Conservation (phyloP, 257 asterid species). For the Agastache rugosa region DNA sequence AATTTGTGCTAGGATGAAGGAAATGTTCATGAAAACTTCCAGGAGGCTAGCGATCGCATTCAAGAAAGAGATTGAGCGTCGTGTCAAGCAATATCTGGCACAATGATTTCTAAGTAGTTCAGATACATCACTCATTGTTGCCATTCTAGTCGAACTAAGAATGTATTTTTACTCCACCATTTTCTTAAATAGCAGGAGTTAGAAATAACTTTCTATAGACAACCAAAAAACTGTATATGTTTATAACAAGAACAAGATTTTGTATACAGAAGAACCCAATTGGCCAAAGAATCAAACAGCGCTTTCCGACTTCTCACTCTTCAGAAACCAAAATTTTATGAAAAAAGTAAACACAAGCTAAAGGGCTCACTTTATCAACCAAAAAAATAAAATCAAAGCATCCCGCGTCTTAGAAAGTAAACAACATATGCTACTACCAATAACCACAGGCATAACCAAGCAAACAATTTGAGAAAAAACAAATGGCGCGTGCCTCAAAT, state of each 20-base stretch:
- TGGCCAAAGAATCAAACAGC: background rate
- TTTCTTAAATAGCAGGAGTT: background rate
- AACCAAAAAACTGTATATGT: background rate
- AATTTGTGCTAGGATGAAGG: constrained; percentile 41
- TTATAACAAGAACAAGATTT: background rate
- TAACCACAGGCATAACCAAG: background rate
- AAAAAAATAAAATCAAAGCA: background rate
- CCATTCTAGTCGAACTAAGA: constrained; percentile 31
- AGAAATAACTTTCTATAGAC: background rate
- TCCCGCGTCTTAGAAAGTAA: constrained; percentile 10
- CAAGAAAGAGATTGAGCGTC: constrained; percentile 46
- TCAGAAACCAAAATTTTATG: background rate
- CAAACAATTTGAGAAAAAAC: background rate
- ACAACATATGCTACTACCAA: background rate
- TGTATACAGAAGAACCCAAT: background rate
- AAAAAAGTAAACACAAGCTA: background rate
- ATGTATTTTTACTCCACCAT: constrained; percentile 40
- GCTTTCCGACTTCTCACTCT: background rate
- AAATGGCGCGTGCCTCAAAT: constrained; percentile 3
- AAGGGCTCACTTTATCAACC: background rate
- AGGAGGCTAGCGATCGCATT: constrained; percentile 35
- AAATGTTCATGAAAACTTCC: constrained; percentile 44
- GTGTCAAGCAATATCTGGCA: constrained; percentile 31
- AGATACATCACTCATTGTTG: constrained; percentile 20
- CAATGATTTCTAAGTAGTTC: constrained; percentile 30